Evolutionary conservation across 78 protist genomes (phyloP), one percentile per base, ranked within the genome.

Genomic region (Dictyostelium discoideum): DNA sequence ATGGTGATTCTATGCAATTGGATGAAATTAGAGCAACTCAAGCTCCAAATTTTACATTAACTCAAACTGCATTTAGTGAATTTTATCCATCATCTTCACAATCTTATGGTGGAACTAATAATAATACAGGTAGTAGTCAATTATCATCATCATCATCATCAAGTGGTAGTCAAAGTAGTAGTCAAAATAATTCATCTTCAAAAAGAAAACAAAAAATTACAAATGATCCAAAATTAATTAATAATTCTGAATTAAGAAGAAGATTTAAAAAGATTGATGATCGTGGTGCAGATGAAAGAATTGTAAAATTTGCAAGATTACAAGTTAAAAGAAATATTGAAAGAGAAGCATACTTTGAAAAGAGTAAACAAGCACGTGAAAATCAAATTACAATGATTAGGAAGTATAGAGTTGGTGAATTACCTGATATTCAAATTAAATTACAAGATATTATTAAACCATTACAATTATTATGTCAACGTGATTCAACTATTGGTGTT

Each of bases 371-470:
- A 67, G 92, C 93, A 26, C 39, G 97, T 20, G 90, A 85, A n/a
- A 87, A 87, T 26, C 83, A 95, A 65, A 85, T 96, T 16, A 92
- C 92, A 40, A 77, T 96, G 90, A 77, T 96, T 48, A 32, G 97
- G 20, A 92, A 96, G 29, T 96, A 96, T 54, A 39, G 97, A n/a
- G 37, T 69, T 3, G 98, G 98, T 26, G 98, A 97, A 76, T 65
- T 97, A 32, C 98, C 98, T 5, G 98, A 97, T 80, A 89, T 97
- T 40, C 93, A 84, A 67, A 94, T 97, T 39, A 50, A 67, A 57
- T 22, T 57, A 1, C 81, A 76, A 39, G 98, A 97, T 18, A 32
- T 97, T 6, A 5, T 97, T 10, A 40, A 18, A 24, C 98, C 98
- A 1, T 84, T 97, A 7, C 73, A 46, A 67, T 40, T 40, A 20